Evolutionary conservation across 2,329 filamentous ascomycete genomes (phyloP), one percentile per base, ranked within the genome.

Genomic region (Exophiala sp.): DNA sequence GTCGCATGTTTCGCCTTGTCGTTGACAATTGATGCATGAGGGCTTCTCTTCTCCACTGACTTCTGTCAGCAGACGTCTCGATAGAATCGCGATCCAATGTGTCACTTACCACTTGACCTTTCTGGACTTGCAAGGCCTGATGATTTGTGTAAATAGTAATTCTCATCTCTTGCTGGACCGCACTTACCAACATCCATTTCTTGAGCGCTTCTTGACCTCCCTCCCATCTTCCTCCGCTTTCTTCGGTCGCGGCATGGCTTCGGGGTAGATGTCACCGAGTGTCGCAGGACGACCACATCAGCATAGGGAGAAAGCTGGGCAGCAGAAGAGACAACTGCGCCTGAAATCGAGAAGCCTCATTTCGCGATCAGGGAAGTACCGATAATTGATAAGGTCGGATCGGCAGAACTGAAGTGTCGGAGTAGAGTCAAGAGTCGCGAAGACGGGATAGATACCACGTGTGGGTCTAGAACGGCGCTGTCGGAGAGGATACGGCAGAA

Each of bases 51-150:
- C 89, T 59, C 86, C 88, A 71, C 79, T 81, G 54, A 36, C 34
- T 40, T 16, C 36, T 43, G 57, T 57, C 51, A 57, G 51, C 52
- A 57, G 39, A 14, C 8, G 9, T 21, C 3, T 11, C 35, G 21
- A 3, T 35, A 33, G 14, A n/a, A 21, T n/a, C 20, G 12, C 38
- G 44, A 47, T 34, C 14, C 21, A 46, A 21, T 29, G 40, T 16
- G 11, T 14, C 32, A 59, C 64, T 66, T 74, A 80, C 78, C 88
- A 92, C 75, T 91, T 91, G 59, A 88, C 82, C 69, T 88, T 92
- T 57, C 87, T 81, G 59, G 81, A 80, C 73, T 91, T 91, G 74
- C 88, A 91, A 10, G 86, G 87, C 86, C 87, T 89, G 57, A 9
- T 24, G 14, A 45, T 36, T 39, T 46, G 36, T 48, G 44, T 55